Conservation (phyloP, 2,329 filamentous ascomycete species). For the Penicillium rolfsii region DNA sequence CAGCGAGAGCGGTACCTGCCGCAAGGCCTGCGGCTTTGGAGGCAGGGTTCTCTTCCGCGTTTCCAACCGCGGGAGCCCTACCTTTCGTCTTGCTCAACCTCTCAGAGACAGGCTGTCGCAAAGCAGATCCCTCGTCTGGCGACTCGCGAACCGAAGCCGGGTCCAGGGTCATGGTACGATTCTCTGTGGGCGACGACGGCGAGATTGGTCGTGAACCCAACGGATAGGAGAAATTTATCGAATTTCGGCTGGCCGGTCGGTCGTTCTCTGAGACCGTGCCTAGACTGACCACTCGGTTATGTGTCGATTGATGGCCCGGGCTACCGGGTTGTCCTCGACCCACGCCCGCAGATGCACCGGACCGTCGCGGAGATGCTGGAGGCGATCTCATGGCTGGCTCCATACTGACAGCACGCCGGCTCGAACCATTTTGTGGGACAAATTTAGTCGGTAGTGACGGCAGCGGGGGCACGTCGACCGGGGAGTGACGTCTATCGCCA, state of each 20-base stretch:
- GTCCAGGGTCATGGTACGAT: slow-evolving; percentile 22
- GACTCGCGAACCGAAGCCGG: slow-evolving; percentile 26
- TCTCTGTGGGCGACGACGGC: slow-evolving; percentile 33
- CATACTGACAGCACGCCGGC: slow-evolving; percentile 54
- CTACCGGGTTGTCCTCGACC: slow-evolving; percentile 36
- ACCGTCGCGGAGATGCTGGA: slow-evolving; percentile 47
- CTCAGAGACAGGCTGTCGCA: slow-evolving; percentile 33
- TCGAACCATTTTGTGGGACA: slow-evolving; percentile 34
- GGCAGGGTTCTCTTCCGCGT: slow-evolving; percentile 34
- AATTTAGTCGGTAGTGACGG: slow-evolving; percentile 68
- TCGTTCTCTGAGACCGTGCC: slow-evolving; percentile 43
- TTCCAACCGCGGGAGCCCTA: slow-evolving; percentile 26
- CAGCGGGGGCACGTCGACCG: slow-evolving; percentile 67
- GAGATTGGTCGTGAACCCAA: slow-evolving; percentile 48
- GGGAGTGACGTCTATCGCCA: slow-evolving; percentile 34
- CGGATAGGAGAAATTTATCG: slow-evolving; percentile 55
- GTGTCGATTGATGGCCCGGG: slow-evolving; percentile 20
- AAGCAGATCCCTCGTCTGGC: slow-evolving; percentile 29
- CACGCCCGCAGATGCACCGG: slow-evolving; percentile 44
- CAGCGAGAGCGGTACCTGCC: slow-evolving; percentile 36
- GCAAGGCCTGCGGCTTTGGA: slow-evolving; percentile 31
- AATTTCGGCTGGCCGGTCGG: slow-evolving; percentile 46
- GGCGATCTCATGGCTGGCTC: slow-evolving; percentile 54
- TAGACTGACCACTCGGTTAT: slow-evolving; percentile 27
- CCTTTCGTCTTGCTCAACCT: slow-evolving; percentile 36